Evolutionary conservation across 176 grass and related monocot species (phyloP).

Genomic region (Otatea glauca): DNA sequence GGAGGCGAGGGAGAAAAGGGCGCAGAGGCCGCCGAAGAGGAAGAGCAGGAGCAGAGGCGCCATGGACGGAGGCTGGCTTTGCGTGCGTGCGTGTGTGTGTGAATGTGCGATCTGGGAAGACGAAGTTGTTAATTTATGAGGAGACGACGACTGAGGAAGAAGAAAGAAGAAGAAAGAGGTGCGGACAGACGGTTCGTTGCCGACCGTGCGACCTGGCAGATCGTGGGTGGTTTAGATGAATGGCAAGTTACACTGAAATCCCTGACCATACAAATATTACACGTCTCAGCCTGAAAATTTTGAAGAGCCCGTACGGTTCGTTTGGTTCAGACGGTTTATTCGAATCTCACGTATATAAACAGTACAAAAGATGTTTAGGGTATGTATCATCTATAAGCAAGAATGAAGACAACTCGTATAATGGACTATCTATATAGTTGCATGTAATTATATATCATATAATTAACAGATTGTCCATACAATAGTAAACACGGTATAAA

Average conservation of each 20-base stretch:
- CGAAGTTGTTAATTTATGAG: conserved; percentile 24
- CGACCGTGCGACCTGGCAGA: conserved; percentile 41
- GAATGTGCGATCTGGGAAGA: conserved; percentile 40
- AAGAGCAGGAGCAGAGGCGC: conserved; percentile 59
- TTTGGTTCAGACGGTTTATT: too few species aligned
- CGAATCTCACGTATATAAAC: too few species aligned
- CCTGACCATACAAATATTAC: too few species aligned
- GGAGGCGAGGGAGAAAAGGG: conserved; percentile 46
- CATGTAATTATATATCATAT: too few species aligned
- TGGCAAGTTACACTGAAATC: not conserved
- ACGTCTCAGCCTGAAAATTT: too few species aligned
- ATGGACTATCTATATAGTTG: too few species aligned
- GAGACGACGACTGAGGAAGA: not conserved
- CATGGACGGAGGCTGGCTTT: conserved; percentile 33
- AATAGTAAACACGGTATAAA: too few species aligned
- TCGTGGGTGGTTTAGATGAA: conserved; percentile 40
- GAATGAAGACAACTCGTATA: too few species aligned
- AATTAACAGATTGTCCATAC: too few species aligned
- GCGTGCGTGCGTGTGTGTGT: conserved; percentile 35
- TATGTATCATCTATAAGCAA: too few species aligned
- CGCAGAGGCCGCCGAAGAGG: conserved; percentile 61
- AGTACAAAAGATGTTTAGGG: too few species aligned
- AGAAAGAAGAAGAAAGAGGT: not conserved
- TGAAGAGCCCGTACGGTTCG: too few species aligned
- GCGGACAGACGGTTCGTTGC: conserved; percentile 30